Evolutionary conservation across 306 rosid genomes (phyloP).

Genomic region (Carpinus fangiana): DNA sequence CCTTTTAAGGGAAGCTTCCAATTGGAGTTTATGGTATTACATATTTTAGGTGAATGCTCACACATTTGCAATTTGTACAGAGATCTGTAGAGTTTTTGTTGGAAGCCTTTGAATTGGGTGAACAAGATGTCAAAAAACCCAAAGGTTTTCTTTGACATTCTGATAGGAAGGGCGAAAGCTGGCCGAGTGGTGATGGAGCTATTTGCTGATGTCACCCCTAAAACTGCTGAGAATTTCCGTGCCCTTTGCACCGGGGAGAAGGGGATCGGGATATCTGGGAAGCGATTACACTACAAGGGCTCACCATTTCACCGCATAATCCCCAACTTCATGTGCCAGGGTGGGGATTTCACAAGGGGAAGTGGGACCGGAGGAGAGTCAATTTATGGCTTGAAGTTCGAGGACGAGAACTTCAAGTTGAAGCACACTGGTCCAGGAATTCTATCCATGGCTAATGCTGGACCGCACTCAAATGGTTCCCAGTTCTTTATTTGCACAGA

Average conservation of each 20-base stretch:
- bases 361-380: slow-evolving; percentile 94
- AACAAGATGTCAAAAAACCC: slow-evolving; percentile 71
- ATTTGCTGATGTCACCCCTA: slow-evolving; percentile 71
- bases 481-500: slow-evolving; percentile 78
- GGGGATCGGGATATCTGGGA: slow-evolving; percentile 68
- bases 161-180: slow-evolving; percentile 72
- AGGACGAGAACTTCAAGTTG: slow-evolving; percentile 71
- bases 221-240: slow-evolving; percentile 87
- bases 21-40: background rate
- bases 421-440: slow-evolving; percentile 81
- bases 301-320: slow-evolving; percentile 77
- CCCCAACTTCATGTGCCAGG: slow-evolving; percentile 83
- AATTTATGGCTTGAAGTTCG: slow-evolving; percentile 66
- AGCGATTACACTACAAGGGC: slow-evolving; percentile 70
- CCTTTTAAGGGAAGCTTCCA: background rate
- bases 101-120: background rate
- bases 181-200: slow-evolving; percentile 80
- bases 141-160: slow-evolving; percentile 77
- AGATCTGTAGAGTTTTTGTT: background rate
- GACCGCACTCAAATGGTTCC: slow-evolving; percentile 73
- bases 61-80: background rate
- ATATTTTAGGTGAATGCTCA: background rate
- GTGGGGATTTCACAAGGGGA: slow-evolving; percentile 82
- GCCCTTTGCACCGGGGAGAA: slow-evolving; percentile 85
- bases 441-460: slow-evolving; percentile 90